Evolutionary conservation across 805 yeast species (phyloP).

Genomic region (Yamadazyma scolyti): DNA sequence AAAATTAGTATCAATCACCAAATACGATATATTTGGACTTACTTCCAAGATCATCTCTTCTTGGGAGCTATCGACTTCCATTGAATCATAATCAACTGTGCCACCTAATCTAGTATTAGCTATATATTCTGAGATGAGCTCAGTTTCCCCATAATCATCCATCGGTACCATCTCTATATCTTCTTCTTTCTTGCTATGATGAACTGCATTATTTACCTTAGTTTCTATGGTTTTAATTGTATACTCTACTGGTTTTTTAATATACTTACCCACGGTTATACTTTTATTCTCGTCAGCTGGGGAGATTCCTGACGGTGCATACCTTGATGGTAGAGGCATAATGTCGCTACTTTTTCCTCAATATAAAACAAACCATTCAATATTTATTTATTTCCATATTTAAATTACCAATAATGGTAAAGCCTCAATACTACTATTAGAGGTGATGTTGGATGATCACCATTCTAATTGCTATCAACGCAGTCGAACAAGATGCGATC

Average conservation of each 20-base stretch:
- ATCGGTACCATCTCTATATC: constrained; percentile 49
- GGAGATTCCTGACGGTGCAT: constrained; percentile 33
- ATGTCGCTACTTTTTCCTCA: too few species aligned
- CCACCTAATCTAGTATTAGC: constrained; percentile 10
- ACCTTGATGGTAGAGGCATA: constrained; percentile 30
- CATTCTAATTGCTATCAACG: too few species aligned
- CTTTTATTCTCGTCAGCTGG: constrained; percentile 17
- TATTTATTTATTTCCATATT: too few species aligned
- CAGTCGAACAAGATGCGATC: too few species aligned
- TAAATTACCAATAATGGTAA: too few species aligned
- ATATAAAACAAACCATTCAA: too few species aligned
- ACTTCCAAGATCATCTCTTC: constrained; percentile 11
- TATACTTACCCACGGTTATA: constrained; percentile 21
- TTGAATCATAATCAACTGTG: constrained; percentile 9
- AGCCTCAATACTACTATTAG: too few species aligned
- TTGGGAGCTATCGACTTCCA: constrained; percentile 18
- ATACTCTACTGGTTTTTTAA: constrained; percentile 19
- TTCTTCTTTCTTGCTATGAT: constrained; percentile 13
- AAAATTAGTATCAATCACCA: constrained; percentile 84
- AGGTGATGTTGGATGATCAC: too few species aligned
- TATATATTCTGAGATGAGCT: constrained; percentile 38
- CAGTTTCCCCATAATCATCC: constrained; percentile 43
- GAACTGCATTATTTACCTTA: constrained; percentile 19
- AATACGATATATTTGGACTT: constrained; percentile 31
- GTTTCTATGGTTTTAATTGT: constrained; percentile 21